Evolutionary conservation across 1,284 basidiomycete genomes (phyloP).

Genomic region (Heterobasidion annosum): DNA sequence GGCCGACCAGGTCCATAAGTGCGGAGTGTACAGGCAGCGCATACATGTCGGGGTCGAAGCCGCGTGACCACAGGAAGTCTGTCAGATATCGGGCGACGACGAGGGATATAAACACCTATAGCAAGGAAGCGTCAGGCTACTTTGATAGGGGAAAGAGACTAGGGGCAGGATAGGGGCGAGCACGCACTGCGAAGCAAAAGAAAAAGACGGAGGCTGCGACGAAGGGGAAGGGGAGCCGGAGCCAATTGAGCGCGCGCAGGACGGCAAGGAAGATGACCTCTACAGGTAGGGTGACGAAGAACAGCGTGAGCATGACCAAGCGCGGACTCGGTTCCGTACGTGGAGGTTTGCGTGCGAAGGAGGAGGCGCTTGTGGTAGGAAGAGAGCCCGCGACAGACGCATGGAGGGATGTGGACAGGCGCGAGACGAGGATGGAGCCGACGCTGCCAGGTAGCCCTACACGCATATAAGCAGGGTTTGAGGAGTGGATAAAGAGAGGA

Average conservation of each 20-base stretch:
- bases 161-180: neutral
- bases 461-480: neutral
- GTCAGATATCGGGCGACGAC: constrained; percentile 64
- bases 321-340: constrained; percentile 29
- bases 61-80: constrained; percentile 71
- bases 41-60: constrained; percentile 90
- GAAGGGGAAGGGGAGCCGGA: constrained; percentile 62
- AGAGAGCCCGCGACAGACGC: constrained; percentile 30
- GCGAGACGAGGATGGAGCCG: constrained; percentile 87
- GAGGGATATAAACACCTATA: constrained; percentile 65
- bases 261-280: constrained; percentile 65
- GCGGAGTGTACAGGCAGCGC: constrained; percentile 89
- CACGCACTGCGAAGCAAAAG: constrained; percentile 69
- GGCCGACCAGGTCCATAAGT: constrained; percentile 86
- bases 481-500: neutral
- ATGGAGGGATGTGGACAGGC: constrained; percentile 83
- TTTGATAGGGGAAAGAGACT: neutral
- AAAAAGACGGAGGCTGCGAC: constrained; percentile 54
- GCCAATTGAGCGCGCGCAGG: constrained; percentile 66
- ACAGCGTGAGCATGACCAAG: constrained; percentile 59
- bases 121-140: neutral
- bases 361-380: constrained; percentile 5
- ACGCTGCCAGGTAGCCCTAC: constrained; percentile 79
- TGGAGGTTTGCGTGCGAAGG: constrained; percentile 5
- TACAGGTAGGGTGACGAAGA: constrained; percentile 68